Percentiles rank a stretch among this genome's conserved stretches.
These are phyloP conservation scores for Cucumis sativus DNA, from an alignment of 306 rosid genomes.

Conservation along the genomic window Cucumber_9930_V3 NC_026660.2:22112001-22112500, in stretches of 20 bases:
- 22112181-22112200: neutral
- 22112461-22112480: neutral
- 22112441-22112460: neutral
- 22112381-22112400: neutral
- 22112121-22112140: neutral
- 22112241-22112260: neutral
- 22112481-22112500: neutral
- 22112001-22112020: slow-evolving; percentile 44
- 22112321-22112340: neutral
- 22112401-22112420: neutral
- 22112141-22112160: neutral
- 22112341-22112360: neutral
- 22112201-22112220: neutral
- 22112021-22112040: slow-evolving; percentile 87
- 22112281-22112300: neutral
- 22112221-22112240: neutral
- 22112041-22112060: slow-evolving; percentile 67
- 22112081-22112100: neutral
- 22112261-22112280: neutral
- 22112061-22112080: neutral
- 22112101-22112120: neutral
- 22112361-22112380: neutral
- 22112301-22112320: neutral
- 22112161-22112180: neutral
- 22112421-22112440: neutral